Evolutionary conservation across 2,329 filamentous ascomycete species (phyloP).

Genomic region (Colletotrichum agaves): DNA sequence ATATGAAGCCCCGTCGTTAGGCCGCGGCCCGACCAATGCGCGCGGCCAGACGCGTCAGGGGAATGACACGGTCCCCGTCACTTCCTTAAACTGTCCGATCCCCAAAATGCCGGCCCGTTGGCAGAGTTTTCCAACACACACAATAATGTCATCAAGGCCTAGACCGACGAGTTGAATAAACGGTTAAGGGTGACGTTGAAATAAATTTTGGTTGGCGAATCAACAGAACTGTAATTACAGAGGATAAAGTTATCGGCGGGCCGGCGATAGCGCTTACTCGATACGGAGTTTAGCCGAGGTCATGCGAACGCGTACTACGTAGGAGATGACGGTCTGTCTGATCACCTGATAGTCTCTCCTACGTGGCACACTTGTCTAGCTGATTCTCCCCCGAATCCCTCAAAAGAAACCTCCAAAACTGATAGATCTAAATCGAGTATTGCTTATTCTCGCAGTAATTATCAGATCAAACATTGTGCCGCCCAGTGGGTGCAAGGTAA

Average conservation of each 20-base stretch:
- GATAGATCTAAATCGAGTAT: slow-evolving; percentile 3
- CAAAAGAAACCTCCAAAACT: not conserved
- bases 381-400: not conserved
- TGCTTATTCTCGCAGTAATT: slow-evolving; percentile 16
- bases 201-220: not conserved
- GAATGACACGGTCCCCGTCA: not conserved
- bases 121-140: not conserved
- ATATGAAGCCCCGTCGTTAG: no score
- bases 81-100: not conserved
- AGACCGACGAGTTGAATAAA: not conserved
- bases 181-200: not conserved
- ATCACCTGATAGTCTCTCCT: not conserved
- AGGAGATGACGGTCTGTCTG: slow-evolving; percentile 10
- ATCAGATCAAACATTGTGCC: slow-evolving; percentile 16
- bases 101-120: not conserved
- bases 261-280: not conserved
- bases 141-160: not conserved
- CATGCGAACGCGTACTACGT: slow-evolving; percentile 16
- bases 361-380: not conserved
- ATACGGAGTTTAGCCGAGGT: slow-evolving; percentile 31
- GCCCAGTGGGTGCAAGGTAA: not conserved
- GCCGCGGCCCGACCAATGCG: not conserved
- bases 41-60: not conserved
- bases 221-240: not conserved
- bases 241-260: slow-evolving; percentile 15